Percentiles rank a stretch among this genome's conserved stretches.
Evolutionary conservation across 352 stramenopile genomes (phyloP).

Genomic region (Thraustochytrium sp.): DNA sequence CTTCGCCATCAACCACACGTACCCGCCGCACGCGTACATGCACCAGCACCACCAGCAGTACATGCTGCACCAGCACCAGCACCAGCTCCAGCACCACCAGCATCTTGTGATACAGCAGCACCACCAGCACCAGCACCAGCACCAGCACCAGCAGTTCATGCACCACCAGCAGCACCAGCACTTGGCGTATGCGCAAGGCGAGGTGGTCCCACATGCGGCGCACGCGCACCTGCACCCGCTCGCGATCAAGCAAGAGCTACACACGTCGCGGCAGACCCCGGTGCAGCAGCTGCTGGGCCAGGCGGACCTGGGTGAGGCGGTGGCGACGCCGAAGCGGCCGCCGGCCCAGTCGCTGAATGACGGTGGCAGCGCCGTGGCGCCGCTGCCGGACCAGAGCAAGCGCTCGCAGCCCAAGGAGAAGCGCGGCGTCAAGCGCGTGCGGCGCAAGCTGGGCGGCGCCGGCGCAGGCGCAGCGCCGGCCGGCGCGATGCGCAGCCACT

Average conservation of each 20-base stretch:
- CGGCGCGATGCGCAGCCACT: background rate
- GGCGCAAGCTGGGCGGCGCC: background rate
- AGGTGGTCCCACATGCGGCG: too few species aligned
- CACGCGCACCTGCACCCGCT: too few species aligned
- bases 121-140: background rate
- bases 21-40: too few species aligned
- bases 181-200: too few species aligned
- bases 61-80: background rate
- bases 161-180: background rate
- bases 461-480: too few species aligned
- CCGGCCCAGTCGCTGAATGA: too few species aligned
- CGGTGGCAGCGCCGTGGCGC: too few species aligned
- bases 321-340: too few species aligned
- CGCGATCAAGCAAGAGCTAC: too few species aligned
- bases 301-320: too few species aligned
- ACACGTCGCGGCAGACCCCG: background rate
- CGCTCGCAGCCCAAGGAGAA: background rate
- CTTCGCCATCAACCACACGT: too few species aligned
- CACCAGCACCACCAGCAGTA: background rate
- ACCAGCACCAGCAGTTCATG: background rate
- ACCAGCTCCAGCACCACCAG: background rate
- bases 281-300: background rate
- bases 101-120: background rate
- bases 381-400: background rate
- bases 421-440: background rate